Evolutionary conservation across 176 grass and related monocot species (phyloP), one percentile per base, ranked within the genome.

Genomic region (Thinopyrum elongatum): DNA sequence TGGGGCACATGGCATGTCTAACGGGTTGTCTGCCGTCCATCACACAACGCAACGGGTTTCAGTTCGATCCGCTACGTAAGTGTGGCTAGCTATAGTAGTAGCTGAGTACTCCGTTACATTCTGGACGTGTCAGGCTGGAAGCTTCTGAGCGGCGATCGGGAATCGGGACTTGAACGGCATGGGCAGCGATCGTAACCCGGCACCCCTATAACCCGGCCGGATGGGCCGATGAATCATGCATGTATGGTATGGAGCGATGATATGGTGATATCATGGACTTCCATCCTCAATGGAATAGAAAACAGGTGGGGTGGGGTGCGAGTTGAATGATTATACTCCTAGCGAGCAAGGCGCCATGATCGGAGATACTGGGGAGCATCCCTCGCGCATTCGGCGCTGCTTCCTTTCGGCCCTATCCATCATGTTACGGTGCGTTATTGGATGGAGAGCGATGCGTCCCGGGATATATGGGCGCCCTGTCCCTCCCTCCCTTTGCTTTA

Each of bases 331-430:
- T 91, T 70, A 68, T 39, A 38, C 36, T 38, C 36, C 35, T 69
- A 4, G 15, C 4, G 0, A 33, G 29, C 65, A 25, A 64, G 81
- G 49, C 29, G 76, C 28, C 80, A 84, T 81, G 85, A 75, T 82
- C 23, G 74, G 62, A 22, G 61, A 51, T 77, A 47, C 76, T 33
- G 76, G 76, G 85, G 76, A 87, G 75, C 80, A 87, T 80, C 44
- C 76, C 68, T 39, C 9, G 76, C 68, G 4, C 58, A 29, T 64
- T 77, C 58, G 38, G 65, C 39, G 84, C 55, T 77, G 83, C 35
- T 69, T 47, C 77, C 90, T 91, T 87, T 85, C 77, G 70, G 86
- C 81, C 49, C 1, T 41, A 47, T 87, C 28, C 4, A 87, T 77
- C 29, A 60, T 76, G 74, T 53, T 49, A 3, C 23, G 25, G 19